Evolutionary conservation across 192 early-diverging fungal genomes (phyloP).

Genomic region (Jimgerdemannia lactiflua): DNA sequence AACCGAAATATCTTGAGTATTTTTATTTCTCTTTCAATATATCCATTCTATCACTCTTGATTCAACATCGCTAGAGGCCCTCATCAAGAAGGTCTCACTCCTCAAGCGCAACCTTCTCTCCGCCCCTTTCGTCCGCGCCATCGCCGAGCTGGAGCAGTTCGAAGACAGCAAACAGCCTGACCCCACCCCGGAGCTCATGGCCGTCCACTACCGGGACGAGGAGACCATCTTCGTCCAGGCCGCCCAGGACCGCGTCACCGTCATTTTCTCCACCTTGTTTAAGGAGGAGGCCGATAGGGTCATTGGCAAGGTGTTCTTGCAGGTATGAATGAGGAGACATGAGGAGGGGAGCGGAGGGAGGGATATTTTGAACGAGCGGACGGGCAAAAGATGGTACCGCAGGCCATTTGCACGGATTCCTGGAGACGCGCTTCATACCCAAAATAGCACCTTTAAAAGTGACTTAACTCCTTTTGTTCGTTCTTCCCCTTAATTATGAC

Average conservation of each 20-base stretch:
- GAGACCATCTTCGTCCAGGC: conserved; percentile 94
- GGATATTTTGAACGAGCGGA: too few species aligned
- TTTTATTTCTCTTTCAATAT: conserved; percentile 14
- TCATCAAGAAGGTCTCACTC: conserved; percentile 81
- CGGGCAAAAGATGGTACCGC: too few species aligned
- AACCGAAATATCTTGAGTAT: background rate
- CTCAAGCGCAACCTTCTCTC: conserved; percentile 95
- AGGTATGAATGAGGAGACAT: conserved; percentile 46
- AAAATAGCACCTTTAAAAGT: too few species aligned
- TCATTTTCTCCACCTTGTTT: conserved; percentile 95
- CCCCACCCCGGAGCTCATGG: conserved; percentile 78
- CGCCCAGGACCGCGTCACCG: conserved; percentile 91
- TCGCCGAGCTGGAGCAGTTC: conserved; percentile 75
- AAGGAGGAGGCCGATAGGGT: conserved; percentile 97
- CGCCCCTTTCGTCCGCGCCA: conserved; percentile 90
- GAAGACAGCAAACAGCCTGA: conserved; percentile 68
- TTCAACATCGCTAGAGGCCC: conserved; percentile 34
- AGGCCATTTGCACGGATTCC: too few species aligned
- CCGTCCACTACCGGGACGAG: conserved; percentile 89
- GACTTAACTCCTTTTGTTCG: background rate
- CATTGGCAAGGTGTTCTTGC: conserved; percentile 94
- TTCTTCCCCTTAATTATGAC: background rate
- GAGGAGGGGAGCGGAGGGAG: too few species aligned
- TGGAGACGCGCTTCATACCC: too few species aligned
- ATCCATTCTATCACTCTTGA: background rate